phyloP scores from a whole-genome alignment of 2,329 filamentous ascomycete genomes.

The Beauveria brongniartii region DNA sequence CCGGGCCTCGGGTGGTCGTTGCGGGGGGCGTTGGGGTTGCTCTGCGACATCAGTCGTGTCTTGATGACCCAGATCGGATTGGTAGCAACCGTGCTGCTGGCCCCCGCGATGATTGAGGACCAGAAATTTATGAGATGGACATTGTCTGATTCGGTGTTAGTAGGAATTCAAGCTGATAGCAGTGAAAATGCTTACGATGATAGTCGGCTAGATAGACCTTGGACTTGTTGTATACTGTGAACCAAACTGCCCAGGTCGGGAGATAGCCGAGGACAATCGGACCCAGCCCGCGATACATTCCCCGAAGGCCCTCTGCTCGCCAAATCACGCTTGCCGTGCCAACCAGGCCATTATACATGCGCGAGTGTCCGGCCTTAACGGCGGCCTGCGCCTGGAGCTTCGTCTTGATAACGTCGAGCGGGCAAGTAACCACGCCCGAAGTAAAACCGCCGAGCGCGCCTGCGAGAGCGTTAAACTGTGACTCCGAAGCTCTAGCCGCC shows the following conservation, averaged over 20 bases:
- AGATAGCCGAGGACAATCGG: constrained; percentile 94
- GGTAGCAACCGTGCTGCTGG: constrained; percentile 85
- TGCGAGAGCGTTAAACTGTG: constrained; percentile 72
- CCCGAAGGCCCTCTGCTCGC: constrained; percentile 77
- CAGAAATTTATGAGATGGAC: constrained; percentile 73
- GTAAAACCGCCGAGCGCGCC: constrained; percentile 87
- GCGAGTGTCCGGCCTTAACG: constrained; percentile 41
- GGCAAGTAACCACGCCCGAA: constrained; percentile 90
- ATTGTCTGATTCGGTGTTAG: constrained; percentile 47
- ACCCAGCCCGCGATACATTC: constrained; percentile 86
- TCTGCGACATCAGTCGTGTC: constrained; percentile 94
- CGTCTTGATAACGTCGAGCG: constrained; percentile 97
- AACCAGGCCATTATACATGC: constrained; percentile 76
- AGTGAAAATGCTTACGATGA: constrained; percentile 41
- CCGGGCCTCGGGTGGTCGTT: constrained; percentile 38
- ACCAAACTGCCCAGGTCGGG: constrained; percentile 97
- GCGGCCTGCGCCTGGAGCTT: constrained; percentile 84
- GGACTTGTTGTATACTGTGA: constrained; percentile 89
- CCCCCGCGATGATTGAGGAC: constrained; percentile 85
- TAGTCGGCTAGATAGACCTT: constrained; percentile 64
- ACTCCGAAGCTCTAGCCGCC: constrained; percentile 47
- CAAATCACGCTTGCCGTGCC: constrained; percentile 83
- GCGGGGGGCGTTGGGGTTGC: constrained; percentile 40
- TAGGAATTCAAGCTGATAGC: too few relatives aligned
- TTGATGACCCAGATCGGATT: constrained; percentile 99